Conservation (phyloP, 1,284 basidiomycete species). For the Coniophora puteana region DNA sequence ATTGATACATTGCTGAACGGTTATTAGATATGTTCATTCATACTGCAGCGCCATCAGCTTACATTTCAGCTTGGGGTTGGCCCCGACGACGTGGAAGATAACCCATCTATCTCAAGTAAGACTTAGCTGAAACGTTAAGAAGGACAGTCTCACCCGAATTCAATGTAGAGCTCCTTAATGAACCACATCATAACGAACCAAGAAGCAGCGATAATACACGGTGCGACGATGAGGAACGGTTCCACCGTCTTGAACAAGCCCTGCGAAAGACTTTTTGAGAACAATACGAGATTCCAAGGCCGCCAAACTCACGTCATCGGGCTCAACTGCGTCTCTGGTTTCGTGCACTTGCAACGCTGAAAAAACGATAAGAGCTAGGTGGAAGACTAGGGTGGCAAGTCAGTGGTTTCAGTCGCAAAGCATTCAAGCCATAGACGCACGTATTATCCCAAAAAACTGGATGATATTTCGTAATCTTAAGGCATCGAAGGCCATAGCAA, state of each 20-base stretch:
- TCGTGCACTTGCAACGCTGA: conserved; percentile 73
- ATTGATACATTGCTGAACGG: conserved; percentile 84
- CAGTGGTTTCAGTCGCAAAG: background rate
- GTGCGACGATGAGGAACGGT: conserved; percentile 50
- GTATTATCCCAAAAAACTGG: conserved; percentile 68
- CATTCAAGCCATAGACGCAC: conserved; percentile 35
- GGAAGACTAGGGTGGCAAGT: conserved; percentile 56
- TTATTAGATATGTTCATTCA: too few species aligned
- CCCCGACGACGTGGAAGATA: conserved; percentile 82
- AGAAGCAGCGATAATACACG: conserved; percentile 47
- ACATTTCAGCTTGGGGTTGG: conserved; percentile 79
- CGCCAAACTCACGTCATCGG: conserved; percentile 12
- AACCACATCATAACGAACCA: conserved; percentile 53
- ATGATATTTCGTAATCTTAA: conserved; percentile 72
- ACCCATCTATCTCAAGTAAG: conserved; percentile 58
- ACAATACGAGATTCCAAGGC: too few species aligned
- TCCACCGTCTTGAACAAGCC: conserved; percentile 42
- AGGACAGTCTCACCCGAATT: conserved; percentile 51
- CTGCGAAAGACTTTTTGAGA: too few species aligned
- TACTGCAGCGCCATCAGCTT: too few species aligned
- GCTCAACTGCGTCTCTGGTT: conserved; percentile 56
- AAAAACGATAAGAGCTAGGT: conserved; percentile 66
- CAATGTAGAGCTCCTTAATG: conserved; percentile 51
- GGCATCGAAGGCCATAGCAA: conserved; percentile 72
- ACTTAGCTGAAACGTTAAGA: background rate